These are phyloP conservation scores for Monosporozyma aquatica DNA, from an alignment of 805 yeast genomes.

Conservation along the genomic window DNA sequence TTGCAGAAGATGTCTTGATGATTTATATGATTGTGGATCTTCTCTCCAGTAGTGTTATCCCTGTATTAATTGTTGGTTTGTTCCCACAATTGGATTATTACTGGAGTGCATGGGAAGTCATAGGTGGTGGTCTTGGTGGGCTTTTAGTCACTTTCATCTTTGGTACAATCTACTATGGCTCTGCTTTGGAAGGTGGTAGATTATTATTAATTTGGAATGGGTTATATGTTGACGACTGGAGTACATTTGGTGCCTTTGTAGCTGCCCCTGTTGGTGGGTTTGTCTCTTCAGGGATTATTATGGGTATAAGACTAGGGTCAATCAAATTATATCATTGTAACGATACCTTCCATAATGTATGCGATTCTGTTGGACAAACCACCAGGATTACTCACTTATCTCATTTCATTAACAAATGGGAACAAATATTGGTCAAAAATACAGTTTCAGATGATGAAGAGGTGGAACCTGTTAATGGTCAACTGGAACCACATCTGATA, in stretches of 20 bases:
- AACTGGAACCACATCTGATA: background rate
- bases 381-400: conserved; percentile 9
- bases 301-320: conserved; percentile 39
- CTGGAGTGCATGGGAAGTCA: conserved; percentile 69
- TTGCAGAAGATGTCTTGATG: conserved; percentile 74
- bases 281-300: conserved; percentile 43
- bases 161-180: conserved; percentile 70
- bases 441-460: background rate
- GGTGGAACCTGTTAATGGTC: background rate
- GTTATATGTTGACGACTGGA: conserved; percentile 77
- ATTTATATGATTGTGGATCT: conserved; percentile 87
- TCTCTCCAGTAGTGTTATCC: conserved; percentile 79
- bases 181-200: conserved; percentile 68
- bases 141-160: conserved; percentile 69
- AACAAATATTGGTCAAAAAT: background rate
- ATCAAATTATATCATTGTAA: conserved; percentile 14
- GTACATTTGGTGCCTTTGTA: conserved; percentile 89
- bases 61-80: conserved; percentile 73
- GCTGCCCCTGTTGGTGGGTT: conserved; percentile 81
- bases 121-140: conserved; percentile 79
- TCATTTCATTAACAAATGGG: conserved; percentile 1
- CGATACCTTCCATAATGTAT: conserved; percentile 5
- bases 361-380: conserved; percentile 5
- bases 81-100: conserved; percentile 51
- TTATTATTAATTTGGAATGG: conserved; percentile 73